These are phyloP conservation scores for Aspergillus panamensis DNA, from an alignment of 495 filamentous ascomycete genomes.

Conservation along the genomic window DNA sequence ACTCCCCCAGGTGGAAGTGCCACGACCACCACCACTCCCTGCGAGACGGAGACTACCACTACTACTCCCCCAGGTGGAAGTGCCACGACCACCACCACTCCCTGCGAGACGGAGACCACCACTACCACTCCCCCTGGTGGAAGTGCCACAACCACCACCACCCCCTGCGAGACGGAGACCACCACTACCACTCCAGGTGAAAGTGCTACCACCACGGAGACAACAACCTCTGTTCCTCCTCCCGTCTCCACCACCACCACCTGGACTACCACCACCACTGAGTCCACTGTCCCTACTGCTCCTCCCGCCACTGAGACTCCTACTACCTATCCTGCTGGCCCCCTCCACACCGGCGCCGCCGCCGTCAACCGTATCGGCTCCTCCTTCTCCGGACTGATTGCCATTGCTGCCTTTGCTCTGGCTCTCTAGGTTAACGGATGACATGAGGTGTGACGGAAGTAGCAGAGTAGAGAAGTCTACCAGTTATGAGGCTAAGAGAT, in stretches of 20 bases:
- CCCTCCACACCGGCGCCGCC: slow-evolving; percentile 11
- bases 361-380: slow-evolving; percentile 5
- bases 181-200: too few species aligned
- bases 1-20: too few species aligned
- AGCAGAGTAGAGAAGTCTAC: neutral
- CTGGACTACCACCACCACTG: slow-evolving; percentile 3
- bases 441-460: slow-evolving; percentile 1
- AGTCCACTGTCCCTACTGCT: neutral
- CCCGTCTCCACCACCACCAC: neutral
- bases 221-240: neutral
- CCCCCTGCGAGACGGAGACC: slow-evolving; percentile 10
- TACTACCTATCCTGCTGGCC: neutral
- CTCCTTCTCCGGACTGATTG: slow-evolving; percentile 10
- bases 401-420: slow-evolving; percentile 3
- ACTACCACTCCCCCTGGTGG: neutral
- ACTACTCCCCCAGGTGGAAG: too few species aligned
- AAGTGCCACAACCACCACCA: neutral
- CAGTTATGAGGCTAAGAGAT: neutral
- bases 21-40: neutral
- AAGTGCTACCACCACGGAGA: slow-evolving; percentile 1
- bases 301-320: slow-evolving; percentile 2
- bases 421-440: slow-evolving; percentile 2
- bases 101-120: neutral
- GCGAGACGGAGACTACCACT: slow-evolving; percentile 10
- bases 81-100: neutral